Evolutionary conservation across 2,329 filamentous ascomycete species (phyloP).

Genomic region (Phialocephala subalpina): DNA sequence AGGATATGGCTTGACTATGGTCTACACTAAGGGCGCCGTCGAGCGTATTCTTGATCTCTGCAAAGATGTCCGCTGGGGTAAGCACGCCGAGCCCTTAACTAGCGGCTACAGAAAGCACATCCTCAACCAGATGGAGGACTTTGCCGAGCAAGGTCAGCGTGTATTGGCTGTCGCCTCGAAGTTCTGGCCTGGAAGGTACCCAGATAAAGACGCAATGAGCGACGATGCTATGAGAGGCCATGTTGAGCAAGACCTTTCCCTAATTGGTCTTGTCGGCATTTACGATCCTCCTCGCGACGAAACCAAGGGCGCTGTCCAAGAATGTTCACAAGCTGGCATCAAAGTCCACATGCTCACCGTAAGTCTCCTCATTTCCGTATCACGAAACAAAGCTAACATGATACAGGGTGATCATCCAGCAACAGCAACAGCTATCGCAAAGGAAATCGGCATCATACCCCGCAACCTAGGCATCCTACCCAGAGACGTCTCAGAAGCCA

Average conservation of each 20-base stretch:
- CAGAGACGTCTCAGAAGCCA: constrained; percentile 53
- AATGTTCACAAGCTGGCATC: constrained; percentile 73
- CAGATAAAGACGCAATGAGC: constrained; percentile 28
- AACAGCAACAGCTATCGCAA: constrained; percentile 63
- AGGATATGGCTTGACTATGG: constrained; percentile 43
- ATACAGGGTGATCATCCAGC: constrained; percentile 56
- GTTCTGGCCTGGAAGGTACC: constrained; percentile 35
- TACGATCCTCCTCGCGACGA: constrained; percentile 67
- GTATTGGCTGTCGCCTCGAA: constrained; percentile 63
- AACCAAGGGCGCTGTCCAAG: constrained; percentile 63
- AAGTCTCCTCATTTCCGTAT: constrained; percentile 1
- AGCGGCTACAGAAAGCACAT: constrained; percentile 52
- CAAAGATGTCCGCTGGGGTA: constrained; percentile 51
- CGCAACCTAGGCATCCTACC: constrained; percentile 53
- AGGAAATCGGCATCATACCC: constrained; percentile 61
- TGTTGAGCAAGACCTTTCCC: constrained; percentile 60
- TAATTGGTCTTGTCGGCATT: constrained; percentile 64
- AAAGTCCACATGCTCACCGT: constrained; percentile 83
- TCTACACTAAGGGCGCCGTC: constrained; percentile 70
- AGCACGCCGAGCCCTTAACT: constrained; percentile 50
- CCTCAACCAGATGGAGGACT: constrained; percentile 61
- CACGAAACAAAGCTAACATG: constrained; percentile 13
- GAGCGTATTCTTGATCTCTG: constrained; percentile 67
- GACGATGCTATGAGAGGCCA: constrained; percentile 42
- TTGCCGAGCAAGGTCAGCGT: constrained; percentile 66